Evolutionary conservation across 1,284 basidiomycete genomes (phyloP), one percentile per base, ranked within the genome.

Genomic region (Omphalotus olearius): DNA sequence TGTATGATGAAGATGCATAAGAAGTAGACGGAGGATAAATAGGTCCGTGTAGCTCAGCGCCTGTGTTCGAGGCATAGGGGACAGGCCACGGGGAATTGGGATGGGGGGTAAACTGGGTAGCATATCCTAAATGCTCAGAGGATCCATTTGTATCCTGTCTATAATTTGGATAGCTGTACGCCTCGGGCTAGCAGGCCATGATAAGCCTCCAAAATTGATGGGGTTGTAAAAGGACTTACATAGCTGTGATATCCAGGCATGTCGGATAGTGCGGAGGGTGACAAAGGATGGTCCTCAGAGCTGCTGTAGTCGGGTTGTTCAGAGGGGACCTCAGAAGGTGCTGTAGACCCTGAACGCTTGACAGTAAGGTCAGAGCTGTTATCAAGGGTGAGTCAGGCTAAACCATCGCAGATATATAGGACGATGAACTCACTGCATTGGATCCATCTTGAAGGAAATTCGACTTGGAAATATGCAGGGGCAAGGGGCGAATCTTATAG

Each of bases 401-500:
- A 28, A 47, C 25, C 45, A 37, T 13, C 26, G 36, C 30, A 40
- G 47, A 46, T 52, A 37, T 52, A 47, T 42, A 42, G 30, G 45
- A 44, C 30, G 18, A 37, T 37, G 20, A 16, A 44, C 35, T 44
- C 46, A 42, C 40, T 28, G 51, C 46, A 41, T 45, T 43, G 45
- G 26, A 38, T 28, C 16, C 48, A 52, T 52, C 39, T 43, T 17
- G n/a, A 44, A 33, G 30, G 45, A 45, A 52, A 41, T 36, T 47
- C 45, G 45, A 47, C 25, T 40, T 46, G 50, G 51, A 47, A 36
- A 52, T 25, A 20, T 28, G 38, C 33, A 38, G 44, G 28, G n/a
- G 45, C 26, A 46, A 55, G 42, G 54, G 41, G 46, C 42, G 35
- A 49, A 30, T 42, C 51, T 52, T 55, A 52, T 52, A 51, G 49